A percentile compares a stretch with the other conserved stretches of the same genome.
phyloP scores from a whole-genome alignment of 495 filamentous ascomycete genomes.

The Aspergillus egyptiacus region DNA sequence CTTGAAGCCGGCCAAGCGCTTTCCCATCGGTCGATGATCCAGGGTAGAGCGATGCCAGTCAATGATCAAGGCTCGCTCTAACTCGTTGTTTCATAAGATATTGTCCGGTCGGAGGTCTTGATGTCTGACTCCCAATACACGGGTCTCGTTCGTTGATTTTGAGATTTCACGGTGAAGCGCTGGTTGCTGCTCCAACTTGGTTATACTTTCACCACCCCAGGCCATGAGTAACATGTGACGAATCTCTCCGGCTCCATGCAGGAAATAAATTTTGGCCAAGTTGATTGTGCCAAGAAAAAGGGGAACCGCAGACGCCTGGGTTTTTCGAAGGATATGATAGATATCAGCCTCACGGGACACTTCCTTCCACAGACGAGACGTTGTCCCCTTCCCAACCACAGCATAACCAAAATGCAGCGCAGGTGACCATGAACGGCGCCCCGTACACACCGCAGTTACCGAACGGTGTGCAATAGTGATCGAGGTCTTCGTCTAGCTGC shows the following conservation, averaged over 20 bases:
- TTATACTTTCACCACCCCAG: slow-evolving; percentile 33
- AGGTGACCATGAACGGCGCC: slow-evolving; percentile 38
- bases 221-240: slow-evolving; percentile 43
- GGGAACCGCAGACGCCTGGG: slow-evolving; percentile 35
- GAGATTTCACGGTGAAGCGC: slow-evolving; percentile 10
- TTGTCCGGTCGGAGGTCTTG: slow-evolving; percentile 9
- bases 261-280: slow-evolving; percentile 28
- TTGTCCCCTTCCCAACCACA: slow-evolving; percentile 41
- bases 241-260: slow-evolving; percentile 34
- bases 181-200: background rate
- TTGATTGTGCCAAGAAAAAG: slow-evolving; percentile 41
- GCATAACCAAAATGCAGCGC: slow-evolving; percentile 41
- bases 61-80: slow-evolving; percentile 5
- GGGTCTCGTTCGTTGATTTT: slow-evolving; percentile 16
- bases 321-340: slow-evolving; percentile 28
- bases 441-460: slow-evolving; percentile 20
- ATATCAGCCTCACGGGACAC: slow-evolving; percentile 38
- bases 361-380: slow-evolving; percentile 22
- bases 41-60: slow-evolving; percentile 4
- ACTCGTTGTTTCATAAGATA: slow-evolving; percentile 3
- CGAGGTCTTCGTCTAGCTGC: slow-evolving; percentile 23
- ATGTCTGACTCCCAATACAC: slow-evolving; percentile 11
- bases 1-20: background rate
- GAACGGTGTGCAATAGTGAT: slow-evolving; percentile 22
- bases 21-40: background rate